Evolutionary conservation across 805 yeast genomes (phyloP).

Genomic region (Geotrichum ghanense): DNA sequence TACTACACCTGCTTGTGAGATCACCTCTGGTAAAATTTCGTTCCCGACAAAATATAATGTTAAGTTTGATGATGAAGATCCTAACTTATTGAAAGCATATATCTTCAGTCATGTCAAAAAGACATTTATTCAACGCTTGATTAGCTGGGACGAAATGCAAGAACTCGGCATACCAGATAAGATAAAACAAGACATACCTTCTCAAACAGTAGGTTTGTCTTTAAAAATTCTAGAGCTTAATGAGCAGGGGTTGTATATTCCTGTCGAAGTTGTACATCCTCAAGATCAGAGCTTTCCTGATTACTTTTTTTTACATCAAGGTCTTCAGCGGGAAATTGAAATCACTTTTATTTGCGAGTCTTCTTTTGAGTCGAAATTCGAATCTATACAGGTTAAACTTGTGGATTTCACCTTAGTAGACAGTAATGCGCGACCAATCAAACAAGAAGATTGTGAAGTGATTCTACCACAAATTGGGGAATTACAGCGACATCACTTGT

Average conservation of each 20-base stretch:
- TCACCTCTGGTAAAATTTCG: not conserved
- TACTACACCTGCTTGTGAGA: not conserved
- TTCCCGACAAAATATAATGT: not conserved
- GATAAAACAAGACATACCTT: not conserved
- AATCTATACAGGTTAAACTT: conserved; percentile 4
- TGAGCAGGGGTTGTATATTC: conserved; percentile 9
- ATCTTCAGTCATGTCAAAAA: not conserved
- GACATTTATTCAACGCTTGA: conserved; percentile 5
- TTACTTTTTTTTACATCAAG: conserved; percentile 9
- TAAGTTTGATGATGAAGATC: not conserved
- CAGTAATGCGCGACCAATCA: not conserved
- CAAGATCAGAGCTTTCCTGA: not conserved
- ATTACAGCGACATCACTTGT: not conserved
- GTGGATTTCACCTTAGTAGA: conserved; percentile 8
- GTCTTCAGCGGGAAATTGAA: conserved; percentile 9
- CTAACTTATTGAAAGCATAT: not conserved
- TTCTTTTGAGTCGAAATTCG: not conserved
- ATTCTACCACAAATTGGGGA: not conserved
- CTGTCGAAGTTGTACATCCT: conserved; percentile 2
- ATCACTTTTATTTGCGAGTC: conserved; percentile 3
- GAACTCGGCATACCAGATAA: conserved; percentile 8
- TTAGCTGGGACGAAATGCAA: conserved; percentile 14
- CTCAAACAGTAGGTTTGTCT: not conserved
- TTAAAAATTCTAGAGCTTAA: conserved; percentile 6
- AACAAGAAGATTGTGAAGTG: not conserved